phyloP scores from a whole-genome alignment of 768 basidiomycete species.

The Hygrophoropsis aurantiaca region DNA sequence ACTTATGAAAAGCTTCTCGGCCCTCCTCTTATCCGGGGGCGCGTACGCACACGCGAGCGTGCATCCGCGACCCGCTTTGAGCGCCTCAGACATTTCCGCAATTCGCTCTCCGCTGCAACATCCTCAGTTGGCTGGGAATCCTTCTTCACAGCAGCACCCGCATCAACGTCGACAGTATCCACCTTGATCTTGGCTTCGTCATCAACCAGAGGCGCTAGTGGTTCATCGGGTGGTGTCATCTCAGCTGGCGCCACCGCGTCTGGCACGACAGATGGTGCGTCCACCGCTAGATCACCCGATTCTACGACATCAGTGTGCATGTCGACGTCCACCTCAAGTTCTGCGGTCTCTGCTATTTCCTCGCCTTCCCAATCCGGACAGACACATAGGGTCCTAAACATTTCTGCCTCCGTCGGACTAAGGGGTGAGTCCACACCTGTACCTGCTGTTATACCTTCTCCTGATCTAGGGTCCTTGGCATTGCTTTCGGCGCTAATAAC shows the following conservation, averaged over 20 bases:
- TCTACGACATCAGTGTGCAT: neutral
- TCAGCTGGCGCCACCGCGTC: no score
- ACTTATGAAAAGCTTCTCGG: no score
- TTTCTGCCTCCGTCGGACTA: conserved; percentile 68
- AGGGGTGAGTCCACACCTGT: conserved; percentile 40
- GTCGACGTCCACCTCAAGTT: no score
- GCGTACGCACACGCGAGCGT: conserved; percentile 32
- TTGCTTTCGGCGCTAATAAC: conserved; percentile 7
- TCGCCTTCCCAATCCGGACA: conserved; percentile 54
- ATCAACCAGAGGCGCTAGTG: no score
- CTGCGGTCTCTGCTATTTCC: neutral
- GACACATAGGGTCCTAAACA: conserved; percentile 64
- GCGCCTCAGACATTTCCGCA: conserved; percentile 26
- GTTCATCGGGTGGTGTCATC: no score
- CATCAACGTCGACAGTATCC: no score
- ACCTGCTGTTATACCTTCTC: neutral
- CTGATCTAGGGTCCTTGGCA: neutral
- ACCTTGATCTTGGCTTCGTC: no score
- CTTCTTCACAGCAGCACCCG: conserved; percentile 4
- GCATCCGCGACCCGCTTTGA: conserved; percentile 71
- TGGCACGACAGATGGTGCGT: conserved; percentile 1
- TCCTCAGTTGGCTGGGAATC: conserved; percentile 1
- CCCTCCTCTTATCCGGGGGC: no score
- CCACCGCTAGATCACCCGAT: neutral
- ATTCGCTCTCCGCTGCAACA: conserved; percentile 4